phyloP scores from a whole-genome alignment of 768 basidiomycete species.

The Mrakia gelida region DNA sequence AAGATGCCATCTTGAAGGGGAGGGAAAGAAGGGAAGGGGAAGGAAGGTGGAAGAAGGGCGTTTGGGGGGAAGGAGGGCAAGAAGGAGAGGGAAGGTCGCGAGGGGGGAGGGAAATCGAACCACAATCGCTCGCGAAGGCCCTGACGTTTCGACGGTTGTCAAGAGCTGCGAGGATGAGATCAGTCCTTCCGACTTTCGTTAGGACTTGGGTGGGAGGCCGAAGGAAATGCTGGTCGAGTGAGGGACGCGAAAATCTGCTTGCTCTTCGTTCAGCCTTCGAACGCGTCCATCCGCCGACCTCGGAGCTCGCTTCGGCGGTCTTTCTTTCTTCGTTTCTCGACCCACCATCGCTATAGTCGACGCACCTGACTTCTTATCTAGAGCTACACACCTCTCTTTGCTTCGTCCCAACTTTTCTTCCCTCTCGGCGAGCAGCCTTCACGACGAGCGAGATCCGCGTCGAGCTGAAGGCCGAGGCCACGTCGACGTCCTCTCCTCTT shows the following conservation, averaged over 20 bases:
- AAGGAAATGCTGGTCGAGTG: background rate
- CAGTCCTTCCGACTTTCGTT: too few species aligned
- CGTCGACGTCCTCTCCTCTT: too few species aligned
- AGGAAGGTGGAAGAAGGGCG: background rate
- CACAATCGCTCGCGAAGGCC: too few species aligned
- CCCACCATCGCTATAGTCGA: background rate
- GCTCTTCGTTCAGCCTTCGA: background rate
- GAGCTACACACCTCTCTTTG: background rate
- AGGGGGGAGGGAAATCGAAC: too few species aligned
- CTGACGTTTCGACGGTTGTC: too few species aligned
- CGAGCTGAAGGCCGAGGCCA: too few species aligned
- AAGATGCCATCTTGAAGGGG: slow-evolving; percentile 8
- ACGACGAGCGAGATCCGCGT: too few species aligned
- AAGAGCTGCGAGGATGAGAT: too few species aligned
- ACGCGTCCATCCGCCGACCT: background rate
- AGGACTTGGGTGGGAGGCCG: too few species aligned
- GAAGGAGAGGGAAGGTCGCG: background rate
- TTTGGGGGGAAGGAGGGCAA: background rate
- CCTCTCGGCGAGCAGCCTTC: too few species aligned
- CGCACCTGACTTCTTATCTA: too few species aligned
- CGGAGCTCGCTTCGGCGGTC: too few species aligned
- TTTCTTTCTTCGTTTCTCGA: background rate
- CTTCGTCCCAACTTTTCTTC: background rate
- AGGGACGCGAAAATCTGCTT: background rate
- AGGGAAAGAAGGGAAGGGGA: background rate